Base-by-base conservation (phyloP, 2,329 filamentous ascomycete species). In the Geosmithia putterillii region DNA sequence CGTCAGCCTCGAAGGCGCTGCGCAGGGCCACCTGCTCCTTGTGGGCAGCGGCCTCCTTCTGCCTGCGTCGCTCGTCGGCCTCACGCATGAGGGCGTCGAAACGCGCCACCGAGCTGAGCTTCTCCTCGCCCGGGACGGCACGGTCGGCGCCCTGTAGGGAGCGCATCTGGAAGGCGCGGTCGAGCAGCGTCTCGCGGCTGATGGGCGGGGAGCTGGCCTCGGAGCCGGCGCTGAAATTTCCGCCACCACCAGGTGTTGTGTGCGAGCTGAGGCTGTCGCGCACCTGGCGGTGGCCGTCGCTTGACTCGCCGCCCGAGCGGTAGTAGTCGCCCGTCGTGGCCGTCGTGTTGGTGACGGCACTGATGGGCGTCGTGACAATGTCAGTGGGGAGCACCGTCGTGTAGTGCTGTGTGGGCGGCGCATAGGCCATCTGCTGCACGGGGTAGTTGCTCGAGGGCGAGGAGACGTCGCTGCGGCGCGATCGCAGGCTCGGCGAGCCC, bases 51-150 rank as follows among this genome's bases (percentile, higher is more conserved):
- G 62, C 59, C 37, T 66, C 61, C 22, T 61, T 61, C 41, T 63
- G 62, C 50, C 62, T 62, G 44, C 65, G 61, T 42, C 67, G 71
- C 45, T 70, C 66, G 35, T 82, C 79, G 18, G 65, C 64, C 50
- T 81, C 74, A 19, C 69, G 65, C 79, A 83, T 82, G 38, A 83
- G 57, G 3, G 77, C 78, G 43, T 82, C 79, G 43, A 82, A 83
- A 19, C 76, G 68, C 9, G 77, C 79, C 25, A 82, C 64, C 1
- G 78, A 82, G 49, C 71, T 81, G 15, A 81, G 61, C 46, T 80
- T 79, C 50, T 80, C 76, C 47, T 79, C 75, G 4, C 76, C 76
- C 1, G 71, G 68, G 2, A 67, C 50, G 41, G 71, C 64, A 7
- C 62, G 60, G 10, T 78, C 75, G 2, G 73, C 74, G 6, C 78